Evolutionary conservation across 768 basidiomycete species (phyloP).

Genomic region (Boletellus ananiceps): DNA sequence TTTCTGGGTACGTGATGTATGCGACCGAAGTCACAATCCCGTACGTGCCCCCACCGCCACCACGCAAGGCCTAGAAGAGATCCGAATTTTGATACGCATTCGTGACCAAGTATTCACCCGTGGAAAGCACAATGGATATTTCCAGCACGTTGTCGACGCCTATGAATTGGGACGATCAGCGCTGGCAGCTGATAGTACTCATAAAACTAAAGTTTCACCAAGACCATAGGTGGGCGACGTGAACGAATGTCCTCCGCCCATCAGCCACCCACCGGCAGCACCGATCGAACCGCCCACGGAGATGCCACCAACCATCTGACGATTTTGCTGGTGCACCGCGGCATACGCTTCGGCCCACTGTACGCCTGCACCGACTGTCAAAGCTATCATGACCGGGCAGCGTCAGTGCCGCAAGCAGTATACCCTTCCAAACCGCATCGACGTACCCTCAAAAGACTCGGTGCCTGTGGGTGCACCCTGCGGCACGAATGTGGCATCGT

Average conservation of each 20-base stretch:
- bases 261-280: conserved; percentile 47
- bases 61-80: conserved; percentile 54
- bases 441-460: conserved; percentile 19
- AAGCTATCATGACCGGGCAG: not conserved
- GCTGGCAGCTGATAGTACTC: not conserved
- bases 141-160: conserved; percentile 50
- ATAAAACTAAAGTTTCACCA: conserved; percentile 22
- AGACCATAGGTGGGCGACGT: conserved; percentile 41
- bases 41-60: conserved; percentile 48
- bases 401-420: too few relatives aligned
- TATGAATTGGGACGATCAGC: conserved; percentile 8
- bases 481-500: conserved; percentile 29
- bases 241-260: conserved; percentile 46
- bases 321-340: conserved; percentile 34
- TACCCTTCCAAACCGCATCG: not conserved
- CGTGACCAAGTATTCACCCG: conserved; percentile 35
- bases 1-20: conserved; percentile 39
- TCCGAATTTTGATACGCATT: conserved; percentile 43
- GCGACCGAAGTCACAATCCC: conserved; percentile 48
- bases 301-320: conserved; percentile 44
- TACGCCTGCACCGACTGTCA: conserved; percentile 34
- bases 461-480: conserved; percentile 23
- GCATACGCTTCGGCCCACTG: conserved; percentile 46
- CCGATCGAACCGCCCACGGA: conserved; percentile 40
- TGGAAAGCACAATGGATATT: conserved; percentile 41